phyloP scores from a whole-genome alignment of 306 rosid species.

The Citrullus amarus region DNA sequence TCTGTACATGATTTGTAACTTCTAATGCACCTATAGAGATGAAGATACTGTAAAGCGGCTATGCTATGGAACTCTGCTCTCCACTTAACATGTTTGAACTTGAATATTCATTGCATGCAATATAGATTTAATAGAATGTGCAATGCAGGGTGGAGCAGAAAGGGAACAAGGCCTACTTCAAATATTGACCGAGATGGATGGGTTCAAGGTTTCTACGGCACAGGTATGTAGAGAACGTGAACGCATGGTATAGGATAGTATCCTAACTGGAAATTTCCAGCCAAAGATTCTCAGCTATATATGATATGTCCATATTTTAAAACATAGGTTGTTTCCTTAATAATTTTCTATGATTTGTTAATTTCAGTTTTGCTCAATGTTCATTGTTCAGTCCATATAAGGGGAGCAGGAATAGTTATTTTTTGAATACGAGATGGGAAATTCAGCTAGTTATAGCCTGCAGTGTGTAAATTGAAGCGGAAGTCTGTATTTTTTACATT shows the following conservation, averaged over 20 bases:
- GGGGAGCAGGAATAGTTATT: not conserved
- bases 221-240: slow-evolving; percentile 30
- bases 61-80: not conserved
- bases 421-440: not conserved
- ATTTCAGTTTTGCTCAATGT: not conserved
- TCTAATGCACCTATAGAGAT: not conserved
- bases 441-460: not conserved
- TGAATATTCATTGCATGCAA: not conserved
- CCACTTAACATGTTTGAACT: not conserved
- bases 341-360: not conserved
- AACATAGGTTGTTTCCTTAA: not conserved
- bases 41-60: not conserved
- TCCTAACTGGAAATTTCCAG: not conserved
- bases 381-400: not conserved
- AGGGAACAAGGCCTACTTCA: slow-evolving; percentile 98
- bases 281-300: not conserved
- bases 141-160: slow-evolving; percentile 85
- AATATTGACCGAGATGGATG: slow-evolving; percentile 95
- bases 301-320: not conserved
- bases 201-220: slow-evolving; percentile 86
- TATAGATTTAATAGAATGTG: slow-evolving; percentile 11
- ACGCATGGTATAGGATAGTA: too few relatives aligned
- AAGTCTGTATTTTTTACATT: not conserved
- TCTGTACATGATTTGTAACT: not conserved
- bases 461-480: not conserved